Base-by-base conservation (phyloP, 1,284 basidiomycete species). In the Naganishia liquefaciens region DNA sequence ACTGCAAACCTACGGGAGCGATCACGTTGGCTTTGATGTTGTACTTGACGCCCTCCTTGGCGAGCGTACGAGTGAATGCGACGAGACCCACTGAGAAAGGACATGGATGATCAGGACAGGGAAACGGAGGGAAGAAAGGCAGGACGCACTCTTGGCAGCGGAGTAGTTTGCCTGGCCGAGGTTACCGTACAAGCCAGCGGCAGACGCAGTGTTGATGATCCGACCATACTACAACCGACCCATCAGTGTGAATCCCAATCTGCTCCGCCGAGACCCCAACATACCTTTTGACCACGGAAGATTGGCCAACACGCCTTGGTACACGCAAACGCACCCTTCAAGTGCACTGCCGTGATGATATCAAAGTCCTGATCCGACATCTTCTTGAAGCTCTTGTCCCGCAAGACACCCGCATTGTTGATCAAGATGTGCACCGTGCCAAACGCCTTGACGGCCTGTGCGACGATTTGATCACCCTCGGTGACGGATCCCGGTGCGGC, bases 381-480 rank as follows among this genome's bases (percentile, higher is more conserved):
- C 79, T 93, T 94, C 82, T 89, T 92, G 83, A 94, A 91, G 37
- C 82, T 77, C 73, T 81, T 82, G 76, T 84, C 83, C 42, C 93
- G 86, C 57, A 99, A 81, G 71, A 99, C 93, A 63, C 96, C 95
- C 54, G 96, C 96, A 81, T 99, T 99, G 83, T 99, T 99, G 75
- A 98, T 88, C 54, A 95, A 84, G 68, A 86, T 76, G 88, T 91
- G 70, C 83, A 96, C 84, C 2, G 82, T 82, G 1, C 94, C 94
- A 79, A 93, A 99, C 27, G 87, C 85, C 73, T 94, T 87, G 43
- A 97, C 79, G 28, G 93, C 94, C 65, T 86, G 88, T 80, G 93
- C 85, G 62, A 79, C 76, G 70, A 99, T 89, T 68, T 95, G 88
- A 64, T 90, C 87, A 19, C 95, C 96, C 70, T 98, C 92, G 9